Evolutionary conservation across 225 moss, liverwort and hornwort species (phyloP).

Genomic region (Polytrichum formosum): DNA sequence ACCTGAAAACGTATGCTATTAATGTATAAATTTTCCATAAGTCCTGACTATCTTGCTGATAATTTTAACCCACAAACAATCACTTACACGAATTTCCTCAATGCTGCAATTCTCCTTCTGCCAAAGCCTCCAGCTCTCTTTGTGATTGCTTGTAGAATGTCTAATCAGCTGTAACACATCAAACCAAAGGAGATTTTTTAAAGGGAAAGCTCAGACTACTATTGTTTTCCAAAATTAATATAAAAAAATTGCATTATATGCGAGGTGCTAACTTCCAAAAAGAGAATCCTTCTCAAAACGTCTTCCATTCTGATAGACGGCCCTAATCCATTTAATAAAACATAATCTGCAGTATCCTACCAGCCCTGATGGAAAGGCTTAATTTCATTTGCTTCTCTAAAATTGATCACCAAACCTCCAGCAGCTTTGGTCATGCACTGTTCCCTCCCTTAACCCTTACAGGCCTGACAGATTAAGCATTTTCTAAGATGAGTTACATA

Average conservation of each 20-base stretch:
- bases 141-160: conserved; percentile 14
- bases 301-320: too few relatives aligned
- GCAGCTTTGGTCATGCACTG: too few relatives aligned
- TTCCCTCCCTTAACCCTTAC: too few relatives aligned
- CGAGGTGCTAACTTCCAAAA: neutral
- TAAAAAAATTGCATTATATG: neutral
- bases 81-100: conserved; percentile 42
- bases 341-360: too few relatives aligned
- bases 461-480: too few relatives aligned
- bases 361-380: too few relatives aligned
- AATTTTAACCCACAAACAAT: neutral
- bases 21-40: neutral
- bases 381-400: too few relatives aligned
- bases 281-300: neutral
- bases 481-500: too few relatives aligned
- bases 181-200: neutral
- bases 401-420: too few relatives aligned
- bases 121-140: conserved; percentile 49
- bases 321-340: too few relatives aligned
- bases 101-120: conserved; percentile 38
- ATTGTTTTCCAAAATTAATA: neutral
- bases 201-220: too few relatives aligned
- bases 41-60: neutral
- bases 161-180: conserved; percentile 18
- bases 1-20: too few relatives aligned